phyloP scores from a whole-genome alignment of 345 rosid genomes.

The Linum lewisii region DNA sequence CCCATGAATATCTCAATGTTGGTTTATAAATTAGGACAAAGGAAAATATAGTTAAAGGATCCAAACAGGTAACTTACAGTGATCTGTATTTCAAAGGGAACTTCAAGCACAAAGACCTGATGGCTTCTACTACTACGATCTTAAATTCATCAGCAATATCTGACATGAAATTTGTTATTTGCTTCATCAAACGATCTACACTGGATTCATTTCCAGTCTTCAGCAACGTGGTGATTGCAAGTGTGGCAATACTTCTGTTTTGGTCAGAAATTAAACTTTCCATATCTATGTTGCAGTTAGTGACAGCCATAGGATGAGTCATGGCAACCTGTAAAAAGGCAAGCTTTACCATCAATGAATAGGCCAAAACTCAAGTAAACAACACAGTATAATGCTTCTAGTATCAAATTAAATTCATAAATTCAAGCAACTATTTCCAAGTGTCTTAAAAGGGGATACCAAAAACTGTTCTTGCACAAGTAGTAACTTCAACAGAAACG shows the following conservation, averaged over 20 bases:
- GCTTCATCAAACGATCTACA: slow-evolving; percentile 98
- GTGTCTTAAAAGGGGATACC: neutral
- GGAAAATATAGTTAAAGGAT: neutral
- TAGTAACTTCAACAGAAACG: too few species aligned
- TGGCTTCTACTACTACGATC: slow-evolving; percentile 98
- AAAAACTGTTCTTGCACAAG: neutral
- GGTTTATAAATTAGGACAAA: neutral
- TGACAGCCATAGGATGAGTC: slow-evolving; percentile 99
- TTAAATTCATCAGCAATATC: slow-evolving; percentile 99
- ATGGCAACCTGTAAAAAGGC: slow-evolving; percentile 69
- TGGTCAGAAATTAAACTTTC: slow-evolving; percentile 97
- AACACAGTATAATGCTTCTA: neutral
- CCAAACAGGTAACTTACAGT: slow-evolving; percentile 42
- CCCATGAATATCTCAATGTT: neutral
- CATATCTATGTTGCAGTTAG: slow-evolving; percentile 99
- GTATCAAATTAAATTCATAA: neutral
- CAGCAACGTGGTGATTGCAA: slow-evolving; percentile 91
- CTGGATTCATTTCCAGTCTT: slow-evolving; percentile 99
- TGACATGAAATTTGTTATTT: slow-evolving; percentile 94
- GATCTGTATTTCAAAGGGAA: slow-evolving; percentile 95
- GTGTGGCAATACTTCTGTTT: slow-evolving; percentile 97
- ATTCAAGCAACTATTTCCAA: neutral
- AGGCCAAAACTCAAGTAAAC: neutral
- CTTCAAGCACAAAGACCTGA: slow-evolving; percentile 90
- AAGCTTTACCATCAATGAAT: neutral